Evolutionary conservation across 2,329 filamentous ascomycete genomes (phyloP).

Genomic region (Bipolaris oryzae): DNA sequence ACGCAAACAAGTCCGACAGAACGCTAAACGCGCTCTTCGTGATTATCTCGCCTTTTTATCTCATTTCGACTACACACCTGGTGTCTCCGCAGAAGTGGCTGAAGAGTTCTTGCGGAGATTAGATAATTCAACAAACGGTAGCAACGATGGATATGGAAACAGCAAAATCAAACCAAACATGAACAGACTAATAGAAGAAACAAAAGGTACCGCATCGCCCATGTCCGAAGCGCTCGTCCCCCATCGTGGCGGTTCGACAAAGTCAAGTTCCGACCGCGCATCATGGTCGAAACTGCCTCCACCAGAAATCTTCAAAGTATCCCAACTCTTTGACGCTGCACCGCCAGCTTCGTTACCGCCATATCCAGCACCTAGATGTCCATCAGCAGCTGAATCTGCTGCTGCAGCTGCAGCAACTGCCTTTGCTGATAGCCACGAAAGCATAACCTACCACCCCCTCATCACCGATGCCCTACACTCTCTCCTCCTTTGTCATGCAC

Average conservation of each 20-base stretch:
- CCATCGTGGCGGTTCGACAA: conserved; percentile 38
- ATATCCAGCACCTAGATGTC: conserved; percentile 59
- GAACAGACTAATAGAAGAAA: conserved; percentile 37
- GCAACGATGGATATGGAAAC: conserved; percentile 10
- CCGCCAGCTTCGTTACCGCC: conserved; percentile 70
- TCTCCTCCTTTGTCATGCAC: conserved; percentile 76
- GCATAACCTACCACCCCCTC: conserved; percentile 80
- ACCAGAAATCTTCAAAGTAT: conserved; percentile 61
- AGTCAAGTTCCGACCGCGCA: conserved; percentile 41
- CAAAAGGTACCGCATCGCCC: conserved; percentile 25
- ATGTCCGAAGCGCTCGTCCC: conserved; percentile 54
- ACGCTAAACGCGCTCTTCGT: conserved; percentile 76
- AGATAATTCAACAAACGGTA: conserved; percentile 27
- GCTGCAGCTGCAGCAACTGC: conserved; percentile 44
- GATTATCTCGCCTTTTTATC: conserved; percentile 77
- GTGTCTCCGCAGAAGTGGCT: conserved; percentile 65
- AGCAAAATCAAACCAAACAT: conserved; percentile 26
- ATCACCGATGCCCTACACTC: conserved; percentile 79
- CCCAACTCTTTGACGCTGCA: conserved; percentile 72
- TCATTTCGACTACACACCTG: conserved; percentile 78
- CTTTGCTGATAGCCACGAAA: conserved; percentile 61
- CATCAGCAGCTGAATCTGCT: conserved; percentile 34
- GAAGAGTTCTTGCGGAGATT: conserved; percentile 57
- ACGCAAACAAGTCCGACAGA: conserved; percentile 72
- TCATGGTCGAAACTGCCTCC: conserved; percentile 56